A percentile compares a stretch with the other conserved stretches of the same genome.
Evolutionary conservation across 2,329 filamentous ascomycete genomes (phyloP).

Genomic region (Colletotrichum spinosum): DNA sequence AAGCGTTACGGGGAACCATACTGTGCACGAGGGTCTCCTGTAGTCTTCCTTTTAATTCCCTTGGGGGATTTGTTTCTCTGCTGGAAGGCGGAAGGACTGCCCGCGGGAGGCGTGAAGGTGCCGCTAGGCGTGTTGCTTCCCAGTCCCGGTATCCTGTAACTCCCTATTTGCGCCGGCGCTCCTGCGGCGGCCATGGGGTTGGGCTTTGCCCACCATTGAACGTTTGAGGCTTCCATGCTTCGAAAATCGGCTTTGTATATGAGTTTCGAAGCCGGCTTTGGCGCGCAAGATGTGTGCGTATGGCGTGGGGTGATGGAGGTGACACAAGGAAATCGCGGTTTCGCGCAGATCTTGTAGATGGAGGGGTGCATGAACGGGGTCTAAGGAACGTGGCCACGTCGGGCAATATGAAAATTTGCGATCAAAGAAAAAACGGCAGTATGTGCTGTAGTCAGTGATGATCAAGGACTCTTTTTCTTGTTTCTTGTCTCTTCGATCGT

Average conservation of each 20-base stretch:
- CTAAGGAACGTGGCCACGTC: background rate
- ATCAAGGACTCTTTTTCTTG: too few species aligned
- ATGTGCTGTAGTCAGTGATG: too few species aligned
- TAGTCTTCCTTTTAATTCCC: too few species aligned
- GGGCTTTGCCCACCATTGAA: constrained; percentile 36
- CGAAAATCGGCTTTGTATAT: background rate
- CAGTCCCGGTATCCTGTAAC: constrained; percentile 34
- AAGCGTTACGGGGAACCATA: too few species aligned
- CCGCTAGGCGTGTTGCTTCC: constrained; percentile 23
- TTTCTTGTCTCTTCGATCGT: too few species aligned
- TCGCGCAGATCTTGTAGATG: constrained; percentile 14
- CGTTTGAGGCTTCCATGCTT: constrained; percentile 18
- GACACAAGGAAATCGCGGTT: constrained; percentile 13
- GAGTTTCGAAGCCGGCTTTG: too few species aligned
- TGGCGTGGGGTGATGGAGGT: background rate
- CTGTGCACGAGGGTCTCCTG: too few species aligned
- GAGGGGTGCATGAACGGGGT: constrained; percentile 27
- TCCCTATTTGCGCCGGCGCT: constrained; percentile 8
- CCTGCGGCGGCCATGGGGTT: constrained; percentile 7
- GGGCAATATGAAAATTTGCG: constrained; percentile 1
- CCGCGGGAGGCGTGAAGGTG: constrained; percentile 6
- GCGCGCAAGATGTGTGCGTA: background rate
- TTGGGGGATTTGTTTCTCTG: background rate
- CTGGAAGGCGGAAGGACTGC: background rate
- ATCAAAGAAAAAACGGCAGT: background rate